Base-by-base conservation (phyloP, 345 rosid genomes). In the Eutrema yunnanense region DNA sequence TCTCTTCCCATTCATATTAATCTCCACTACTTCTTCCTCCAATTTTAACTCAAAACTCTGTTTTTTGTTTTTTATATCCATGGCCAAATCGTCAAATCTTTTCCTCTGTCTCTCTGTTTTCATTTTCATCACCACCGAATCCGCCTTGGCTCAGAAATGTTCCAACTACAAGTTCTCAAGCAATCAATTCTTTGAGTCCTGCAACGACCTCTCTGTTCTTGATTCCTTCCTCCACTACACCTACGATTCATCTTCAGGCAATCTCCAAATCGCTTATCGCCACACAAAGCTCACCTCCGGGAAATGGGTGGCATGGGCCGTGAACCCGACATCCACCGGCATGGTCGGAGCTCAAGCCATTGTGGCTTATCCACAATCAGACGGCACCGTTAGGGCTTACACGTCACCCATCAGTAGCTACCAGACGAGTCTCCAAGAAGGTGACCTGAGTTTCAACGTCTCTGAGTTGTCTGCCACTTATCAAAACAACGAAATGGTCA, bases 331-430 rank as follows among this genome's bases (percentile, higher is more conserved):
- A 0, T 72, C 83, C 37, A 69, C 77, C 0, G 88, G 88, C 40
- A 95, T 95, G 99, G 73, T 76, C 6, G 97, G 97, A 1, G 77
- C 96, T 5, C 96, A 95, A 71, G 88, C 99, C 47, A 82, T 95
- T 9, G 86, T 95, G 36, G 98, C 98, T 8, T 86, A 77, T 78
- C 96, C 73, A 48, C 84, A 74, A 34, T 9, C 80, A 6, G 74
- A 88, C 46, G 96, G 97, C 12, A 59, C 82, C 3, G 64, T 90
- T 76, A 82, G 51, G 51, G 96, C 69, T 63, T 95, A 92, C 77
- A 88, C 86, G 6, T 84, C 97, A 0, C 85, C 96, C 4, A 68
- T 95, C 75, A 63, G 65, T 36, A 40, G 65, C 62, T 88, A 87
- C 73, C 73, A 65, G 63, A 87, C 97, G 0, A 68, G 61, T 53